These are phyloP conservation scores for Lophiotrema nucula DNA, from an alignment of 495 filamentous ascomycete genomes.

Conservation along the genomic window DNA sequence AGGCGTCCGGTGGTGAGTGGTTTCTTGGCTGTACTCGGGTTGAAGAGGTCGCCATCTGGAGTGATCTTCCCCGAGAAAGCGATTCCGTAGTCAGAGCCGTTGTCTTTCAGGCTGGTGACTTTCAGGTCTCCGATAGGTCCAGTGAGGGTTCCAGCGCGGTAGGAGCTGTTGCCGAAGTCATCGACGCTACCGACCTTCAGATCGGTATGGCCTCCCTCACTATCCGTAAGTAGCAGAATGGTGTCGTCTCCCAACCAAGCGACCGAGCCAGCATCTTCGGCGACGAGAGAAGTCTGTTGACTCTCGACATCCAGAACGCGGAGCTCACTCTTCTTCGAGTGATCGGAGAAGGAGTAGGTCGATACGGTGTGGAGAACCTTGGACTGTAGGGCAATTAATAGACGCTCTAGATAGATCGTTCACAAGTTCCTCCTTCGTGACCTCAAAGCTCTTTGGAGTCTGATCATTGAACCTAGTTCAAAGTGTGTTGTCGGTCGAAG, in stretches of 20 bases:
- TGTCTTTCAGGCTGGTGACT: constrained; percentile 57
- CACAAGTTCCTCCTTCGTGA: too few species aligned
- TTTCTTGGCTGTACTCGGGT: constrained; percentile 55
- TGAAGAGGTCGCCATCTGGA: constrained; percentile 56
- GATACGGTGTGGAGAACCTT: constrained; percentile 70
- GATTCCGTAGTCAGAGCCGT: constrained; percentile 70
- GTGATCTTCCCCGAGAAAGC: constrained; percentile 62
- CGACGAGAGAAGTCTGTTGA: constrained; percentile 65
- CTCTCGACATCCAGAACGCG: constrained; percentile 69
- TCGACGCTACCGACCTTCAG: constrained; percentile 47
- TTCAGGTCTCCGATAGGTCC: constrained; percentile 76
- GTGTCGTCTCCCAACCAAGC: constrained; percentile 69
- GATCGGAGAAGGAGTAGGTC: constrained; percentile 79
- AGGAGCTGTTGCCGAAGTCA: constrained; percentile 35
- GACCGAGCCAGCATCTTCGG: constrained; percentile 48
- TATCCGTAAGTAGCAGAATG: constrained; percentile 63
- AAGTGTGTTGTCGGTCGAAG: too few species aligned
- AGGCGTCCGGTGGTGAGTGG: constrained; percentile 52
- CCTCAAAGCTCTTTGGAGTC: too few species aligned
- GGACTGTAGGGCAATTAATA: too few species aligned
- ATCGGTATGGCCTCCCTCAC: constrained; percentile 66
- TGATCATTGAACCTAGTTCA: too few species aligned
- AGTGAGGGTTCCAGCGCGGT: constrained; percentile 63
- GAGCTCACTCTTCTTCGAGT: constrained; percentile 72
- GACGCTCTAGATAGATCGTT: too few species aligned